Evolutionary conservation across 345 rosid species (phyloP), one percentile per base, ranked within the genome.

Genomic region (Gynandropsis gynandra): DNA sequence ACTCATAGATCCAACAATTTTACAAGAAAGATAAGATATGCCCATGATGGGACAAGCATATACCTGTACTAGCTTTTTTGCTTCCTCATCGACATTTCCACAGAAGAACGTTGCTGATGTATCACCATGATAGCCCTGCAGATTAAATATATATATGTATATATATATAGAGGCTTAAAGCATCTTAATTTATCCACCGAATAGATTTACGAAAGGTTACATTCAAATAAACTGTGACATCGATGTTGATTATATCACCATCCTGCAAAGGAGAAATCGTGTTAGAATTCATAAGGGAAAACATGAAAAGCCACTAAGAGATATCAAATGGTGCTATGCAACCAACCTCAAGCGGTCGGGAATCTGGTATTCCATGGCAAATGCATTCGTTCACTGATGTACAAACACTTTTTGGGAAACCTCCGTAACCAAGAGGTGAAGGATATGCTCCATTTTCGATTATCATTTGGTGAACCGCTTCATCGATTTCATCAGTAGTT

Each of bases 311-410:
- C 29, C 37, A 16, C 14, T 16, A 3, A 6, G 10, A 12, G 21
- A 15, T 7, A 14, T 18, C 17, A 14, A n/a, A 7, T 16, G 6
- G 14, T 14, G 17, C 9, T 5, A 9, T n/a, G 9, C 21, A 14
- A 29, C 63, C 29, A 36, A 83, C 95, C 96, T 86, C 95, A 42
- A 90, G 90, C 35, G 83, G 76, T 46, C 80, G 61, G 49, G 96
- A 80, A 67, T 90, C 95, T 8, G 98, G 98, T 43, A 90, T 90
- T 34, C 96, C 98, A 67, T 90, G 98, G 74, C 98, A 90, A 64
- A 89, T 89, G 46, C 98, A 89, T 70, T 89, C 96, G 56, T 86
- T 89, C 41, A 89, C 89, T 20, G 98, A 90, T 10, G 98, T 90
- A 63, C 98, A 90, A 8, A 86, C 98, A 77, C 98, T 86, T 77